Evolutionary conservation across 306 rosid species (phyloP).

Genomic region (Leucaena leucocephala): DNA sequence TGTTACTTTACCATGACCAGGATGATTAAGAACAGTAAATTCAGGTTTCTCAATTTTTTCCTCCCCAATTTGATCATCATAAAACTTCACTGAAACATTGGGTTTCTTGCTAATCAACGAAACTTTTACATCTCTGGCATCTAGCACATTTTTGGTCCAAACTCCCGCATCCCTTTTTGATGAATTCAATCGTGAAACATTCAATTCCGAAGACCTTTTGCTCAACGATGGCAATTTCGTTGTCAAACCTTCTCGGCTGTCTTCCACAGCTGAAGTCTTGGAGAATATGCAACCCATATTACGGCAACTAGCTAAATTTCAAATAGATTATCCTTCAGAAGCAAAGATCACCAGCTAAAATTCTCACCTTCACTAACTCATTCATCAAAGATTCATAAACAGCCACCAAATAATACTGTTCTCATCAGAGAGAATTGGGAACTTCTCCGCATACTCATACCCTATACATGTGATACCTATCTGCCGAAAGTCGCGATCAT

Average conservation of each 20-base stretch:
- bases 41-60: conserved; percentile 51
- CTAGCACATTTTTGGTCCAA: conserved; percentile 47
- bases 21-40: conserved; percentile 41
- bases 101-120: conserved; percentile 56
- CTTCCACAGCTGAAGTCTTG: conserved; percentile 70
- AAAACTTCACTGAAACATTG: conserved; percentile 46
- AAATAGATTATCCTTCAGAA: conserved; percentile 29
- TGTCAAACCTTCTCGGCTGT: conserved; percentile 56
- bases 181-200: conserved; percentile 46
- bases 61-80: conserved; percentile 50
- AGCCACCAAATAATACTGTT: conserved; percentile 29
- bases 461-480: conserved; percentile 18
- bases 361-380: conserved; percentile 35
- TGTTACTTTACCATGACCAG: conserved; percentile 64
- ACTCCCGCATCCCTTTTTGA: conserved; percentile 60
- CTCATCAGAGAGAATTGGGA: conserved; percentile 12
- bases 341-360: conserved; percentile 26
- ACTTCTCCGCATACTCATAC: conserved; percentile 28
- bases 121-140: conserved; percentile 46
- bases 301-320: conserved; percentile 31
- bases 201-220: conserved; percentile 44
- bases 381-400: conserved; percentile 39
- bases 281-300: conserved; percentile 73
- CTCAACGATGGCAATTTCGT: conserved; percentile 48
- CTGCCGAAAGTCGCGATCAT: not conserved